Conservation (phyloP, 2,329 filamentous ascomycete genomes). For the Bipolaris cookei region DNA sequence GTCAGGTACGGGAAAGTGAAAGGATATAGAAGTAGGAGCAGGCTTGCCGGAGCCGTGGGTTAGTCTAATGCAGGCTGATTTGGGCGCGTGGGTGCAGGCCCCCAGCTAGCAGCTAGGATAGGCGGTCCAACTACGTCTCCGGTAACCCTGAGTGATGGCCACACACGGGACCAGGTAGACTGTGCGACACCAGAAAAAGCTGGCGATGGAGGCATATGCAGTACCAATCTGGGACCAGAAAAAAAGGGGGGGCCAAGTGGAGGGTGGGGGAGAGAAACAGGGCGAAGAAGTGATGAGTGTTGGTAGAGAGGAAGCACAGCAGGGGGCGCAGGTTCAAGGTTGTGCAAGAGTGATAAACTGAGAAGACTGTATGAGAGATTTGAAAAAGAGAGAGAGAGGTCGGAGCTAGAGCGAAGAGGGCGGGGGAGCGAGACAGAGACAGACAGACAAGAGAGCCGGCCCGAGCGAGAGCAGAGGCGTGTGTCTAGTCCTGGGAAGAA, state of each 20-base stretch:
- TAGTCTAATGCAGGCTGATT: constrained; percentile 37
- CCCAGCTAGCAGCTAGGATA: constrained; percentile 44
- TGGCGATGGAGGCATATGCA: constrained; percentile 38
- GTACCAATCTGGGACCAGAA: constrained; percentile 45
- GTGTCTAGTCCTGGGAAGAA: constrained; percentile 35
- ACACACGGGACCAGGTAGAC: constrained; percentile 32
- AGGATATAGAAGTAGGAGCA: constrained; percentile 24
- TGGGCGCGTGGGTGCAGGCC: constrained; percentile 39
- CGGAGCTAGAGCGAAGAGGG: not conserved
- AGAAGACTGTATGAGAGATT: too few relatives aligned
- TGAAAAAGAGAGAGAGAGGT: not conserved
- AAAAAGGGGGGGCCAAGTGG: too few relatives aligned
- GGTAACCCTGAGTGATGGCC: constrained; percentile 33
- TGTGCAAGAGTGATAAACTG: constrained; percentile 25
- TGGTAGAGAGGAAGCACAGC: constrained; percentile 40
- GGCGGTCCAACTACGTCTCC: constrained; percentile 40
- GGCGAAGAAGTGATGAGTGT: constrained; percentile 46
- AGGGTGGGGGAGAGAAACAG: too few relatives aligned
- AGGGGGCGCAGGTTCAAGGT: constrained; percentile 36
- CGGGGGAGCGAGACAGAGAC: not conserved
- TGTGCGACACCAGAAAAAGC: constrained; percentile 36
- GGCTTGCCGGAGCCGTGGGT: constrained; percentile 25
- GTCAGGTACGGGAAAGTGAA: constrained; percentile 34
- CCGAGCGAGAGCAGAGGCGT: constrained; percentile 35
- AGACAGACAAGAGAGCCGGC: constrained; percentile 26